A percentile compares a stretch with the other conserved stretches of the same genome.
phyloP scores from a whole-genome alignment of 139 green algal species.

The Coelastrella sp. region DNA sequence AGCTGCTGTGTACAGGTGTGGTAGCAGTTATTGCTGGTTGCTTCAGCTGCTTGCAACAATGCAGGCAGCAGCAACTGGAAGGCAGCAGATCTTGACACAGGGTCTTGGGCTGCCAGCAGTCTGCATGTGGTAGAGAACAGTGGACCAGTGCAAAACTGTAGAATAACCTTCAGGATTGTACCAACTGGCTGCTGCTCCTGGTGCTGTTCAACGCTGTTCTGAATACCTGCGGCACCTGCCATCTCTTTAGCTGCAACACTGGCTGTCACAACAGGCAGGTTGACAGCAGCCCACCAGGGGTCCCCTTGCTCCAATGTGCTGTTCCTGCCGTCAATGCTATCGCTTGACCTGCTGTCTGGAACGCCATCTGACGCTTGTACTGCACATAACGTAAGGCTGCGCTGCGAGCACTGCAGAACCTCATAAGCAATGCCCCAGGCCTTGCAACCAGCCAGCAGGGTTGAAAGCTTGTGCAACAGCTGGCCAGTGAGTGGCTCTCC shows the following conservation, averaged over 20 bases:
- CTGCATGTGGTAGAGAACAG: not conserved
- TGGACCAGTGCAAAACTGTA: slow-evolving; percentile 9
- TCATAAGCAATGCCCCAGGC: slow-evolving; percentile 9
- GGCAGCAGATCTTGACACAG: not conserved
- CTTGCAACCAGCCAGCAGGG: not conserved
- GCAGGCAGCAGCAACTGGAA: slow-evolving; percentile 44
- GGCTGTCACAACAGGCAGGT: not conserved
- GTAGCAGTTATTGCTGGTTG: not conserved
- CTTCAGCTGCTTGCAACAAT: slow-evolving; percentile 7
- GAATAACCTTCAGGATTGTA: not conserved
- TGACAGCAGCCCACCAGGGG: not conserved
- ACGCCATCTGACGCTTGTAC: not conserved
- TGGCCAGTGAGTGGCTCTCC: not conserved
- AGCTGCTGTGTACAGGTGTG: slow-evolving; percentile 32
- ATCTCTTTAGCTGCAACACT: not conserved
- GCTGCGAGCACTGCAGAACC: slow-evolving; percentile 4
- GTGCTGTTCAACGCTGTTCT: not conserved
- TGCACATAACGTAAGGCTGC: not conserved
- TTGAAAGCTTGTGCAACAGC: slow-evolving; percentile 19
- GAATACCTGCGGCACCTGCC: not conserved
- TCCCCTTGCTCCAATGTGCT: too few species aligned
- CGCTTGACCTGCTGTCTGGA: too few species aligned
- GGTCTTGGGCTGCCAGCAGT: not conserved
- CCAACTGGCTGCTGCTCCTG: not conserved
- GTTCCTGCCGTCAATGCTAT: too few species aligned